Percentiles rank a stretch among this genome's conserved stretches.
Conservation (phyloP, 139 green algal species). For the Micractinium sp. region DNA sequence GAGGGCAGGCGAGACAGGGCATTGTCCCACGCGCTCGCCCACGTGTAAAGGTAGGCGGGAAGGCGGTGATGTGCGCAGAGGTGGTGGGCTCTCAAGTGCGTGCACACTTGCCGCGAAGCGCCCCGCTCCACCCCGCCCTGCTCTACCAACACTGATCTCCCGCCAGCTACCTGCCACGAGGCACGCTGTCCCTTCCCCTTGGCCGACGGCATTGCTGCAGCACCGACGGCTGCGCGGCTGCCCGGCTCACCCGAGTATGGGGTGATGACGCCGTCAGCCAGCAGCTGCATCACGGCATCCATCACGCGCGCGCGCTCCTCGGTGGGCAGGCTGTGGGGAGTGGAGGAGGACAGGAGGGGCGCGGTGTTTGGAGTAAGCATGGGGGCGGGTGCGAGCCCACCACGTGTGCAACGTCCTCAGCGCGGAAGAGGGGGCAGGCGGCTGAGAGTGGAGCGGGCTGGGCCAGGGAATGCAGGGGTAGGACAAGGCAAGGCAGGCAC, state of each 20-base stretch:
- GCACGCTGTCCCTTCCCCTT: background rate
- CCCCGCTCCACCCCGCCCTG: no score
- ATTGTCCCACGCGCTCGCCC: background rate
- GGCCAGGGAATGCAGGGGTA: no score
- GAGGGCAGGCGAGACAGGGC: background rate
- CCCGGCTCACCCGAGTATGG: slow-evolving; percentile 20
- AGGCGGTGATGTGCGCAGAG: background rate
- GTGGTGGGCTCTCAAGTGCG: no score
- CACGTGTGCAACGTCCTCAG: no score
- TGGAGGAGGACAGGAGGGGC: background rate
- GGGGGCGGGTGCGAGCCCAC: background rate
- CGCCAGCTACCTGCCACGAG: no score
- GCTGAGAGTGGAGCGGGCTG: background rate
- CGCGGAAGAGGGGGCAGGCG: background rate
- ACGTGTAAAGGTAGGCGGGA: background rate
- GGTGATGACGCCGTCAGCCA: slow-evolving; percentile 28
- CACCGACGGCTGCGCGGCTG: no score
- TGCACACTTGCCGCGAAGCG: no score
- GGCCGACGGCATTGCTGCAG: background rate
- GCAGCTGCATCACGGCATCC: slow-evolving; percentile 29
- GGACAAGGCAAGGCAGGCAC: background rate
- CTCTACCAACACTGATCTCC: no score
- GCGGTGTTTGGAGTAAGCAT: background rate
- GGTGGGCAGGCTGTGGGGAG: background rate
- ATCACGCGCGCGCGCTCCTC: slow-evolving; percentile 13